Percentiles rank a stretch among this genome's conserved stretches.
These are phyloP conservation scores for Monosporascus sp. DNA, from an alignment of 2,329 filamentous ascomycete species.

Conservation along the genomic window DNA sequence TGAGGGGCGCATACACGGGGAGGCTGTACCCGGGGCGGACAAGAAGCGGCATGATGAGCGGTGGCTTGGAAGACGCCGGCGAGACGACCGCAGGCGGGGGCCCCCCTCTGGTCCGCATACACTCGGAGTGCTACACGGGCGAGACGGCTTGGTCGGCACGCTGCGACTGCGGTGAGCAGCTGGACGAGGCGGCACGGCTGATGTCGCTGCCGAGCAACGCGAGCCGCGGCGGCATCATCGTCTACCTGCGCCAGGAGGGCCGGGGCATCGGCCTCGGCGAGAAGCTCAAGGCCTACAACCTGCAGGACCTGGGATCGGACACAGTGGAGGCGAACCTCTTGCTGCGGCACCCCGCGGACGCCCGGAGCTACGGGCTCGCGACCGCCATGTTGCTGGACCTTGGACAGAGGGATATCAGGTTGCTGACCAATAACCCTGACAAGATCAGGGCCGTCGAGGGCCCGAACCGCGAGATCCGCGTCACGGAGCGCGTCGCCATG, in stretches of 20 bases:
- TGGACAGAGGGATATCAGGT: constrained; percentile 68
- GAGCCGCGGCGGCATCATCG: constrained; percentile 81
- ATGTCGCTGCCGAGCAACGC: constrained; percentile 69
- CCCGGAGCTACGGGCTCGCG: constrained; percentile 89
- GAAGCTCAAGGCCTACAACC: constrained; percentile 96
- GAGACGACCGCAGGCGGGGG: constrained; percentile 10
- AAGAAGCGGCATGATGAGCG: constrained; percentile 58
- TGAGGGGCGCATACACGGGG: constrained; percentile 86
- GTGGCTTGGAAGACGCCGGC: constrained; percentile 17
- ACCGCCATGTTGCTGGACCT: constrained; percentile 91
- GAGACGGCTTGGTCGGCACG: constrained; percentile 98
- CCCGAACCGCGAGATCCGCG: constrained; percentile 78
- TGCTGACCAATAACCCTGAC: constrained; percentile 96
- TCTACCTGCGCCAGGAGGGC: constrained; percentile 93
- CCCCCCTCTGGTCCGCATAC: constrained; percentile 82
- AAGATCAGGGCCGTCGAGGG: constrained; percentile 95
- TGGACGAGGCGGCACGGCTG: constrained; percentile 89
- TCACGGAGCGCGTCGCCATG: constrained; percentile 91
- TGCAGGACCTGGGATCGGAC: constrained; percentile 95
- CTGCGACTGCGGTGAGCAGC: constrained; percentile 95
- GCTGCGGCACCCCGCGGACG: constrained; percentile 87
- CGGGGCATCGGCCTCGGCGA: constrained; percentile 91
- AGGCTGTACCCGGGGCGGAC: constrained; percentile 80
- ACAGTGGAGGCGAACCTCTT: constrained; percentile 94
- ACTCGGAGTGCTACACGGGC: constrained; percentile 97